Evolutionary conservation across 1,139 yeast species (phyloP), one percentile per base, ranked within the genome.

Genomic region (Blastobotrys buckinghamii): DNA sequence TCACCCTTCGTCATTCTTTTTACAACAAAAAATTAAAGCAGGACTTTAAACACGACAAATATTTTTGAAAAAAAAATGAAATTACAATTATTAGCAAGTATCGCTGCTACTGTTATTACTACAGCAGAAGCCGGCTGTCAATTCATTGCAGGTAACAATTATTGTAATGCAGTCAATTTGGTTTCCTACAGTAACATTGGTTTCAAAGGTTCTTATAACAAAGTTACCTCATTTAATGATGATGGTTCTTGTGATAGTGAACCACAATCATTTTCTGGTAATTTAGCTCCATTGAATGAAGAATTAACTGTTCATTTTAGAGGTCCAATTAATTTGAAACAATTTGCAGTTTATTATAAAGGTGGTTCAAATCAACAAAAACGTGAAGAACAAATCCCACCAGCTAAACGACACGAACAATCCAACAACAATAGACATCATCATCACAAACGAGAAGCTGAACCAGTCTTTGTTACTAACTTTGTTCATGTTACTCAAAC

Each of bases 301-400:
- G 96, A 88, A 66, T 72, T 90, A 47, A 82, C 96, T 16, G 86
- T 92, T 50, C 97, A 90, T 68, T 87, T 90, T 75, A 81, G 97
- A 70, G 98, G 97, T 50, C 98, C 97, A 32, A 67, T 92, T 57
- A 74, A 78, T 52, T 77, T 90, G 64, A 71, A 75, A 61, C 85
- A 86, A 69, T 88, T 92, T 64, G 97, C 89, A 58, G 87, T 76
- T 58, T 84, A 82, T 69, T 50, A 49, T 60, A 60, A 53, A 55
- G 56, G 58, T 65, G 62, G 58, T 53, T 59, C 48, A 70, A 65
- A 50, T 67, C 62, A 53, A 51, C 56, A 54, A 67, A 63, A 51
- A 67, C 45, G 40, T 5, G 40, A 32, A 22, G 45, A 42, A 19
- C 26, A 16, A n/a, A 7, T 20, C 2, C 59, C 52, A 49, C 58